Percentiles rank a stretch among this genome's conserved stretches.
These are phyloP conservation scores for Leccinum subtestaceum DNA, from an alignment of 768 basidiomycete species.

Conservation along the genomic window DNA sequence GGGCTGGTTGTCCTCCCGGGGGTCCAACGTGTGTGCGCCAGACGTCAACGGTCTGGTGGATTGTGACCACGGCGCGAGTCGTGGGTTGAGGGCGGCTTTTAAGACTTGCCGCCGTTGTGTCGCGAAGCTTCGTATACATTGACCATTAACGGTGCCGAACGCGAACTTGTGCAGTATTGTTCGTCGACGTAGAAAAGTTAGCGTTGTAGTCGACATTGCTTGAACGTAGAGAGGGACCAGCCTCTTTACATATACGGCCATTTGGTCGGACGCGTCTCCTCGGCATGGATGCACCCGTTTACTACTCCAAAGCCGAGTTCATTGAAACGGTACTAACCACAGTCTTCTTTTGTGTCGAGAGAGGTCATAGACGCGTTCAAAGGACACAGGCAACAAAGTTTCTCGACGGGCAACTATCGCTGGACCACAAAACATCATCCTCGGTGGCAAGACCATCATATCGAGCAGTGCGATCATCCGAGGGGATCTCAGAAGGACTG, in stretches of 20 bases:
- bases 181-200: slow-evolving; percentile 17
- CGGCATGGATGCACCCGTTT: slow-evolving; percentile 69
- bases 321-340: slow-evolving; percentile 72
- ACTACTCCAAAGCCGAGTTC: slow-evolving; percentile 79
- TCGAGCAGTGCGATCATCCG: slow-evolving; percentile 87
- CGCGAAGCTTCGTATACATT: slow-evolving; percentile 1
- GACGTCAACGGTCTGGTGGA: slow-evolving; percentile 11
- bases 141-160: background rate
- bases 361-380: slow-evolving; percentile 11
- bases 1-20: slow-evolving; percentile 6
- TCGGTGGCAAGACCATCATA: slow-evolving; percentile 96
- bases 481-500: slow-evolving; percentile 87
- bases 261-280: slow-evolving; percentile 14
- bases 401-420: slow-evolving; percentile 88
- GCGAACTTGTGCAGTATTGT: slow-evolving; percentile 3
- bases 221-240: background rate
- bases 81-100: background rate
- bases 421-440: slow-evolving; percentile 94
- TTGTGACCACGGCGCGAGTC: background rate
- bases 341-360: background rate
- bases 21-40: background rate
- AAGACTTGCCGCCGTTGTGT: background rate
- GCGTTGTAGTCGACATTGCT: slow-evolving; percentile 10
- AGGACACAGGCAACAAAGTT: slow-evolving; percentile 97
- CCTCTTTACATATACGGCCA: background rate